Evolutionary conservation across 306 rosid species (phyloP), one percentile per base, ranked within the genome.

Genomic region (Cicer bijugum): DNA sequence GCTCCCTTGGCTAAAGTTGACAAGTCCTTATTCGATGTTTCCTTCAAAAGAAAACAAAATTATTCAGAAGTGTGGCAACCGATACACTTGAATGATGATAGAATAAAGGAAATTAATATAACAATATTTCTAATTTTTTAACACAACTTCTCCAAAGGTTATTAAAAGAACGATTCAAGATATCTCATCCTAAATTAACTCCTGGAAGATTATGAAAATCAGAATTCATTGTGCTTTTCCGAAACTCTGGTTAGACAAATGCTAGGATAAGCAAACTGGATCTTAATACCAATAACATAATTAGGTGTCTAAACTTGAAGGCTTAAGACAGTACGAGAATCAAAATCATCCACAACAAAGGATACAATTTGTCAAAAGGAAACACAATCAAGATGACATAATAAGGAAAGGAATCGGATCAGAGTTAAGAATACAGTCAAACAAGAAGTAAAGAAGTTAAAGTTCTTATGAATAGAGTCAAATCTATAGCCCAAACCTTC

Each of bases 21-120:
- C 86, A 94, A 86, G 84, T 94, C 99, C 82, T 94, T 94, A 82
- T 89, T 90, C 60, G 99, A 94, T 67, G 99, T 91, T 87, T 94
- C 99, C 99, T 94, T 67, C 76, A 86, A 48, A 82, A 83, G 73
- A 42, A 75, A 73, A 69, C 1, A 78, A 78, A 35, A 77, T 62
- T 50, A 67, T 60, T 81, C 82, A 80, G 69, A 84, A 75, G 33
- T 40, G 23, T 75, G 72, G 56, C 69, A 72, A 64, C 53, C 35
- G 14, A 76, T 68, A 61, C 42, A 62, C 37, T 35, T 68, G 64
- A 77, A 67, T 53, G 69, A 43, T 19, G 39, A 8, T 19, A 63
- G 67, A 48, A 51, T 39, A 69, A 45, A 69, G 23, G 23, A 74
- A 74, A 61, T 42, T 10, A 72, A 50, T 46, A 74, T 43, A 12